Evolutionary conservation across 352 stramenopile genomes (phyloP), one percentile per base, ranked within the genome.

Genomic region (Stramenopiles sp.): DNA sequence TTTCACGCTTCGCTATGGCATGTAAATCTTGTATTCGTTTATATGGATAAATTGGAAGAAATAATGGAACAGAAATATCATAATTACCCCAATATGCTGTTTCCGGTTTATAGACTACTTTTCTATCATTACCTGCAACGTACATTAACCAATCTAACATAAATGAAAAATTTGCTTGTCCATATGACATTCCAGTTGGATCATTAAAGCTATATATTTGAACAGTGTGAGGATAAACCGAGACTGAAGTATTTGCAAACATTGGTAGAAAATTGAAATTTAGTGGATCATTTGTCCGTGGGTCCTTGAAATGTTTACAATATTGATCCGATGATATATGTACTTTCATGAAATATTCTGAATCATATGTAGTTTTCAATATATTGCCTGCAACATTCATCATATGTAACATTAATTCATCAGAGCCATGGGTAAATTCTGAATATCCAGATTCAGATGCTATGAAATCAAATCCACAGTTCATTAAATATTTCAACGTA

Each of bases 191-290:
- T 0, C 69, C 79, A 7, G 79, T 78, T 6, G 78, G 76, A 43
- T 86, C 83, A 63, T 86, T 81, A 29, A 86, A 76, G n/a, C 78
- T 43, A 78, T 86, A 86, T n/a, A 82, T 38, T 78, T 84, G 82
- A 69, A 86, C 83, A 7, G 82, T 84, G 78, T 86, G 83, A 4
- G 83, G 82, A 73, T 84, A 79, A 23, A 86, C 78, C 30, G 33
- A 80, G 20, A 86, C 38, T 27, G 30, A 13, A n/a, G 80, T 43
- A 30, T 38, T 29, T 31, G 82, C 82, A 30, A 80, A 80, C 6
- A 63, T 80, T 33, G 83, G 83, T 31, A 86, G 78, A 38, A 84
- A 86, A 78, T 86, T 86, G 76, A 86, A 86, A 76, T 86, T 86
- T 13, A 86, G 63, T 0, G 74, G 78, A 30, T 81, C 74, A 27